A percentile compares a stretch with the other conserved stretches of the same genome.
These are phyloP conservation scores for Saturnispora sekii DNA, from an alignment of 805 yeast species.

Conservation along the genomic window DNA sequence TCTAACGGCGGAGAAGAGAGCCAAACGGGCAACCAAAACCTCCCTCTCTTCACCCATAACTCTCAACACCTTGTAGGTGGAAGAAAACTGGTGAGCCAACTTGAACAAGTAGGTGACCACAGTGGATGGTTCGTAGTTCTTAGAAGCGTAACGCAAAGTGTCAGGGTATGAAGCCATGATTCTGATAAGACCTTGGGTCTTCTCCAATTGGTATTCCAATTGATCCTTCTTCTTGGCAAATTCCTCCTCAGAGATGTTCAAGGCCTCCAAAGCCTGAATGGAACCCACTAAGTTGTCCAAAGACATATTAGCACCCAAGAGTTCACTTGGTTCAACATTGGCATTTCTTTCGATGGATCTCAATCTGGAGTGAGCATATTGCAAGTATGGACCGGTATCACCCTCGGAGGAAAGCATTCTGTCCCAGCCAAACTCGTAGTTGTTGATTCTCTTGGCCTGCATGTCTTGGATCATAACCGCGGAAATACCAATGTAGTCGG, in stretches of 20 bases:
- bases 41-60: slow-evolving; percentile 91
- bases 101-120: slow-evolving; percentile 88
- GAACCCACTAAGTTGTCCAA: slow-evolving; percentile 25
- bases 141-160: slow-evolving; percentile 68
- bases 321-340: slow-evolving; percentile 30
- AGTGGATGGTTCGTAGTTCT: slow-evolving; percentile 87
- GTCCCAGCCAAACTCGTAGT: slow-evolving; percentile 95
- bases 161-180: slow-evolving; percentile 87
- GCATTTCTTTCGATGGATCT: slow-evolving; percentile 90
- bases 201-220: slow-evolving; percentile 22
- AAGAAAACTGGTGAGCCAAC: slow-evolving; percentile 86
- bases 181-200: slow-evolving; percentile 52
- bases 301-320: slow-evolving; percentile 23
- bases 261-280: slow-evolving; percentile 17
- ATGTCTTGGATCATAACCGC: slow-evolving; percentile 99
- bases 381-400: slow-evolving; percentile 98
- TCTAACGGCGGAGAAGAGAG: slow-evolving; percentile 81
- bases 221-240: slow-evolving; percentile 24
- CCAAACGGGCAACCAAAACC: slow-evolving; percentile 82
- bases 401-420: slow-evolving; percentile 98
- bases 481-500: slow-evolving; percentile 90
- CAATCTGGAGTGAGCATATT: slow-evolving; percentile 95
- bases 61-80: slow-evolving; percentile 94
- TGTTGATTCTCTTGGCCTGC: slow-evolving; percentile 94
- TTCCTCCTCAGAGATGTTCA: slow-evolving; percentile 21